Percentiles rank a stretch among this genome's conserved stretches.
These are phyloP conservation scores for Tritrichomonas foetus DNA, from an alignment of 208 protist genomes.

Conservation along the genomic window DNA sequence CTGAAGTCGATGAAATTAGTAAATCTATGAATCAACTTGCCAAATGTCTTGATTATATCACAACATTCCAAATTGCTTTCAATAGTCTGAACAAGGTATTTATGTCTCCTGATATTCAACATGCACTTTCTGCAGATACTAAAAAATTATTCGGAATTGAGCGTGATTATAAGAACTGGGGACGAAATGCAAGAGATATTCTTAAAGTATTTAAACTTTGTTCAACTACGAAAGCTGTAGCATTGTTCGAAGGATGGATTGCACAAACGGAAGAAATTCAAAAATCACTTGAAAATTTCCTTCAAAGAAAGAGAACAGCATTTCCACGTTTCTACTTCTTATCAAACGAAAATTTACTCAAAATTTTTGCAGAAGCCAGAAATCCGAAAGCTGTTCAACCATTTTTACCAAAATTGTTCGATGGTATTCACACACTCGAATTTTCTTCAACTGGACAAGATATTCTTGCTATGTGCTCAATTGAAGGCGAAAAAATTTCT, in stretches of 20 bases:
- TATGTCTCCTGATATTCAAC: background rate
- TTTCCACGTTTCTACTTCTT: constrained; percentile 70
- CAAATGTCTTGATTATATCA: constrained; percentile 8
- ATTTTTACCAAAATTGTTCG: constrained; percentile 62
- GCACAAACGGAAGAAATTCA: constrained; percentile 84
- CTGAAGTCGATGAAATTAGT: background rate
- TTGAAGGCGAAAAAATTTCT: constrained; percentile 4
- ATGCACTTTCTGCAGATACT: background rate
- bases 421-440: constrained; percentile 45
- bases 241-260: constrained; percentile 53
- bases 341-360: constrained; percentile 79
- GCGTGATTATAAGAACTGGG: constrained; percentile 55
- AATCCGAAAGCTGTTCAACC: constrained; percentile 61
- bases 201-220: background rate
- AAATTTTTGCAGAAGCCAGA: constrained; percentile 80
- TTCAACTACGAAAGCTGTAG: background rate
- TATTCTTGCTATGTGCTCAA: constrained; percentile 67
- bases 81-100: background rate
- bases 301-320: constrained; percentile 63
- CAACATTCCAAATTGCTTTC: background rate
- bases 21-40: constrained; percentile 25
- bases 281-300: constrained; percentile 84
- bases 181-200: background rate
- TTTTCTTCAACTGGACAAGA: constrained; percentile 66
- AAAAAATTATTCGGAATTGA: constrained; percentile 46